phyloP scores from a whole-genome alignment of 345 rosid species.

The Syzygium grande region DNA sequence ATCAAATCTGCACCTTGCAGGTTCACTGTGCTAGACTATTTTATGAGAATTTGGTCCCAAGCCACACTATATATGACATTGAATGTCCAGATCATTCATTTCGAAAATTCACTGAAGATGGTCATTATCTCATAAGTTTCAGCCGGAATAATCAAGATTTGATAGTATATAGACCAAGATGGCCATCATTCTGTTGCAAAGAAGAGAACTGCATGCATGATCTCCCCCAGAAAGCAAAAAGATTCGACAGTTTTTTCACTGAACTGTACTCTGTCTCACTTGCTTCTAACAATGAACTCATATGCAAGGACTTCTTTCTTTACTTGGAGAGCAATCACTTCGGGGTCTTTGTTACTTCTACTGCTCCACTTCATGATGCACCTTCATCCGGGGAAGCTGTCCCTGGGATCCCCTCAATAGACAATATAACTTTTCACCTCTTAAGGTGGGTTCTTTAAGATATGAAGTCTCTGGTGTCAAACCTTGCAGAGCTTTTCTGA shows the following conservation, averaged over 20 bases:
- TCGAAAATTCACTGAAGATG: constrained; percentile 96
- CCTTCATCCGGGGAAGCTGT: constrained; percentile 60
- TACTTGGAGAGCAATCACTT: constrained; percentile 55
- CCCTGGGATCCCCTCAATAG: constrained; percentile 78
- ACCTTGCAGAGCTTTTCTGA: neutral
- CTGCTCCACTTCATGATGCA: constrained; percentile 77
- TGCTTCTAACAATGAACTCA: constrained; percentile 72
- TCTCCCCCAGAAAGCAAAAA: constrained; percentile 58
- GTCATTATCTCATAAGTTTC: constrained; percentile 83
- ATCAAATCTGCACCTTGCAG: constrained; percentile 30
- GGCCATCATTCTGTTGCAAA: constrained; percentile 69
- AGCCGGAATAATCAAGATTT: constrained; percentile 79
- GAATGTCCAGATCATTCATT: constrained; percentile 85
- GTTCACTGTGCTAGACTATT: constrained; percentile 72
- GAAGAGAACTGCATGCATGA: constrained; percentile 40
- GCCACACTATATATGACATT: constrained; percentile 70
- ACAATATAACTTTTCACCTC: constrained; percentile 76
- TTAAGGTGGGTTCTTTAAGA: constrained; percentile 37
- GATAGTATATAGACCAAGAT: constrained; percentile 81
- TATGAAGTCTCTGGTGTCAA: neutral
- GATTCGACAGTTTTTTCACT: constrained; percentile 84
- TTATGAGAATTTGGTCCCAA: constrained; percentile 90
- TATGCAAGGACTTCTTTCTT: constrained; percentile 89
- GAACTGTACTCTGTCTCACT: constrained; percentile 63
- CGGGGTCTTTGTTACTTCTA: constrained; percentile 87